Conservation (phyloP, 345 rosid genomes). For the Moricandia arvensis region DNA sequence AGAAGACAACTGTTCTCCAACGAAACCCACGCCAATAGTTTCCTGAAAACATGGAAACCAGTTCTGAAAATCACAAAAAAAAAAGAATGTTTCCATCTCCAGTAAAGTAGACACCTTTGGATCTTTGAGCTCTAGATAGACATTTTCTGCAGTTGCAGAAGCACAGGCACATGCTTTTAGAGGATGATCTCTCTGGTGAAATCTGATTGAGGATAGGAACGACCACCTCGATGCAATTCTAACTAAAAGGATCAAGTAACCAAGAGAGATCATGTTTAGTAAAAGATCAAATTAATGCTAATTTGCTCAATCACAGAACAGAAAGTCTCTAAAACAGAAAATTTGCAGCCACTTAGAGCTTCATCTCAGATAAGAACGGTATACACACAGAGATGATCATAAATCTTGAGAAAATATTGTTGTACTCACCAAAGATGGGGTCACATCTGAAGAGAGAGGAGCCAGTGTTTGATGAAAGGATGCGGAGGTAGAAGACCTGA, state of each 20-base stretch:
- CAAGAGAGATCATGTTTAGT: not conserved
- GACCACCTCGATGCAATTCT: conserved; percentile 47
- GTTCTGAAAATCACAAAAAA: not conserved
- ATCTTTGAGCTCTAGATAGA: conserved; percentile 36
- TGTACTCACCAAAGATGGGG: no score
- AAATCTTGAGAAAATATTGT: no score
- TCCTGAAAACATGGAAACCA: conserved; percentile 4
- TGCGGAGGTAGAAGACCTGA: conserved; percentile 30
- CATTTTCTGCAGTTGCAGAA: conserved; percentile 42
- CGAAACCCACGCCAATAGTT: conserved; percentile 32
- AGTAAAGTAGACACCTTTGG: conserved; percentile 32
- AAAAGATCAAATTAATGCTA: not conserved
- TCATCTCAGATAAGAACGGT: no score
- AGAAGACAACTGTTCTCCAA: conserved; percentile 35
- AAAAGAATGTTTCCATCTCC: not conserved
- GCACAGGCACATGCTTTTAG: conserved; percentile 38
- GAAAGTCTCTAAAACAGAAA: not conserved
- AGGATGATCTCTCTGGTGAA: conserved; percentile 33
- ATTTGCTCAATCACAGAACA: not conserved
- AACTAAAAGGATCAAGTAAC: conserved; percentile 39
- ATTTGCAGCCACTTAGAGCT: not conserved
- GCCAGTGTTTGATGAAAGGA: conserved; percentile 35
- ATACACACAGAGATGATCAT: no score
- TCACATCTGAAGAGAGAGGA: not conserved
- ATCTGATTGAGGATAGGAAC: conserved; percentile 40